Evolutionary conservation across 306 rosid species (phyloP).

Genomic region (Cicer bijugum): DNA sequence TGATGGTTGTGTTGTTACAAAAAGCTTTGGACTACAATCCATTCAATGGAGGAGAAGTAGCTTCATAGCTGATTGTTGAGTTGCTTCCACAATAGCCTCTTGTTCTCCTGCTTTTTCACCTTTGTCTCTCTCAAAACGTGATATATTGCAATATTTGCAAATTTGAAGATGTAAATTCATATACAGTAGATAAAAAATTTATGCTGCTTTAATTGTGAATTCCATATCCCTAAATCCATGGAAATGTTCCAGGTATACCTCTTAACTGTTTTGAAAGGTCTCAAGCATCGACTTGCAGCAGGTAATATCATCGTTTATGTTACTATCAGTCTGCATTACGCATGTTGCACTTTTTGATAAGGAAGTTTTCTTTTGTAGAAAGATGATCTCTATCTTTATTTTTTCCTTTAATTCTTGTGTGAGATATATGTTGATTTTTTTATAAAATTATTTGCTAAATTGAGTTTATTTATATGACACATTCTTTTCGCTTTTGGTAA

Average conservation of each 20-base stretch:
- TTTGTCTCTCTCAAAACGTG: constrained; percentile 38
- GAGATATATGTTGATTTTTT: constrained; percentile 8
- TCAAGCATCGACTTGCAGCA: constrained; percentile 94
- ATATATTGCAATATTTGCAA: constrained; percentile 11
- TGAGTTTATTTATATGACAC: constrained; percentile 10
- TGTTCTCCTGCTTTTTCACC: constrained; percentile 13
- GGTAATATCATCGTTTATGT: constrained; percentile 59
- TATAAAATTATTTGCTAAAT: not conserved
- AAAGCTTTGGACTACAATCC: too few species aligned
- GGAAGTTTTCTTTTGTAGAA: constrained; percentile 27
- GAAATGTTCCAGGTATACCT: constrained; percentile 79
- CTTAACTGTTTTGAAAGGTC: constrained; percentile 86
- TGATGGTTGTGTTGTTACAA: too few species aligned
- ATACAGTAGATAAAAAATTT: constrained; percentile 26
- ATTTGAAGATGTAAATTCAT: constrained; percentile 31
- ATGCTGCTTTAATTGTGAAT: constrained; percentile 36
- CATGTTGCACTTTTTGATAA: constrained; percentile 30
- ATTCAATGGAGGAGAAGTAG: too few species aligned
- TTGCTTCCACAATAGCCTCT: constrained; percentile 5
- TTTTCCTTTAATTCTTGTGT: constrained; percentile 30
- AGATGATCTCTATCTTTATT: not conserved
- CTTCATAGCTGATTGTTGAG: not conserved
- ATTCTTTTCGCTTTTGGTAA: not conserved
- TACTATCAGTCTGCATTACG: constrained; percentile 28
- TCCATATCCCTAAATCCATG: constrained; percentile 49